Percentiles rank a stretch among this genome's conserved stretches.
Conservation (phyloP, 108 stramenopile species). For the Skeletonema marinoi region DNA sequence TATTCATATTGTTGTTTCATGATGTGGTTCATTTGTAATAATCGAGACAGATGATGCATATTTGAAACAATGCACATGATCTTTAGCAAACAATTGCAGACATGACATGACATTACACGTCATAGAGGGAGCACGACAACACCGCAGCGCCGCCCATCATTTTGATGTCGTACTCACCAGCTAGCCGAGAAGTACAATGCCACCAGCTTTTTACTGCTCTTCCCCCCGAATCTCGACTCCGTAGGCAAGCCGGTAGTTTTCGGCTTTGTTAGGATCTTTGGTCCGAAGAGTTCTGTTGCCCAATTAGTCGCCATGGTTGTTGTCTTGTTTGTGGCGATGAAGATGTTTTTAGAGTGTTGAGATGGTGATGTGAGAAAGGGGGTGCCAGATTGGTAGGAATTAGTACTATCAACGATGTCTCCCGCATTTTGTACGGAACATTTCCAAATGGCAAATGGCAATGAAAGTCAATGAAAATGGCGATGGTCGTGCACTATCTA, state of each 20-base stretch:
- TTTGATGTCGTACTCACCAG: constrained; percentile 17
- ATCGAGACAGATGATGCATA: not conserved
- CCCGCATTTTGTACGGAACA: too few relatives aligned
- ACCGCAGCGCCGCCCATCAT: not conserved
- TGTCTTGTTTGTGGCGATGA: too few relatives aligned
- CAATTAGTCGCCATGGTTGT: constrained; percentile 2
- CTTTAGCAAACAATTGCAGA: not conserved
- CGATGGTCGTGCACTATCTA: too few relatives aligned
- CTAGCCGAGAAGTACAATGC: constrained; percentile 69
- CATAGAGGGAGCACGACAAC: not conserved
- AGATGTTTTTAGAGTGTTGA: too few relatives aligned
- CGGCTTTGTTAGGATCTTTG: constrained; percentile 36
- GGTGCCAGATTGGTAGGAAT: too few relatives aligned
- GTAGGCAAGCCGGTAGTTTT: constrained; percentile 37
- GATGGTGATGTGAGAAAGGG: too few relatives aligned
- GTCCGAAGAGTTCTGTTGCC: constrained; percentile 30
- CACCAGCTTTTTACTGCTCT: constrained; percentile 48
- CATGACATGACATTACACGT: not conserved
- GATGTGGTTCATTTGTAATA: not conserved
- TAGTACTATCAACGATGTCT: too few relatives aligned
- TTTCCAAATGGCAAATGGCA: too few relatives aligned
- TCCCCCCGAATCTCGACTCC: constrained; percentile 39
- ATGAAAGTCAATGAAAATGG: too few relatives aligned
- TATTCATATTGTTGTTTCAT: not conserved
- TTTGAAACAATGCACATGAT: too few relatives aligned